Evolutionary conservation across 2,329 filamentous ascomycete genomes (phyloP).

Genomic region (Pezicula carpinea): DNA sequence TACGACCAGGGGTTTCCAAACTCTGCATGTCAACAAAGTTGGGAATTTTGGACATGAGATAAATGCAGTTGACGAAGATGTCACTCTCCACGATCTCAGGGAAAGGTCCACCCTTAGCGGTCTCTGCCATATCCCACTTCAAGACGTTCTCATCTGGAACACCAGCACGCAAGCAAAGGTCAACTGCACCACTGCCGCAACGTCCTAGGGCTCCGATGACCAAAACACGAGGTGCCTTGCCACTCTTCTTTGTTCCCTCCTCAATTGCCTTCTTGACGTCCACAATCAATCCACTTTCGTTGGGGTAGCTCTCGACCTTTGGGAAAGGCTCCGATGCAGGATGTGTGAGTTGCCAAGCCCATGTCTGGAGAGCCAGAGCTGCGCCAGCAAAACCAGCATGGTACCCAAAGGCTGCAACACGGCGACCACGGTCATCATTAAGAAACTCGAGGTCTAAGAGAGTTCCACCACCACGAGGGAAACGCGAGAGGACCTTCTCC

Average conservation of each 20-base stretch:
- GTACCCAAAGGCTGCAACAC: slow-evolving; percentile 61
- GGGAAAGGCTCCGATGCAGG: slow-evolving; percentile 62
- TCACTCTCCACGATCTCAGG: slow-evolving; percentile 70
- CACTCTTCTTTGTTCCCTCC: slow-evolving; percentile 60
- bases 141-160: slow-evolving; percentile 64
- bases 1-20: slow-evolving; percentile 63
- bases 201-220: slow-evolving; percentile 82
- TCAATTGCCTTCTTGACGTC: slow-evolving; percentile 70
- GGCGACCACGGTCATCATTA: slow-evolving; percentile 63
- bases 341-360: slow-evolving; percentile 77
- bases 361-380: slow-evolving; percentile 71
- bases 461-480: slow-evolving; percentile 68
- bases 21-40: slow-evolving; percentile 73
- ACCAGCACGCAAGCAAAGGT: slow-evolving; percentile 72
- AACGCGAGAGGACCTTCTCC: slow-evolving; percentile 75
- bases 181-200: slow-evolving; percentile 80
- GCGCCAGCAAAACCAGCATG: slow-evolving; percentile 71
- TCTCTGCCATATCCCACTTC: slow-evolving; percentile 75
- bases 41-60: slow-evolving; percentile 73
- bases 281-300: slow-evolving; percentile 67
- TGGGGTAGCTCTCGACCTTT: slow-evolving; percentile 63
- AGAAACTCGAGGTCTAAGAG: slow-evolving; percentile 88
- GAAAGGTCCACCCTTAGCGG: slow-evolving; percentile 65
- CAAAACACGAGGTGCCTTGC: slow-evolving; percentile 67
- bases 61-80: slow-evolving; percentile 86